phyloP scores from a whole-genome alignment of 306 rosid species.

The Rubus idaeus region DNA sequence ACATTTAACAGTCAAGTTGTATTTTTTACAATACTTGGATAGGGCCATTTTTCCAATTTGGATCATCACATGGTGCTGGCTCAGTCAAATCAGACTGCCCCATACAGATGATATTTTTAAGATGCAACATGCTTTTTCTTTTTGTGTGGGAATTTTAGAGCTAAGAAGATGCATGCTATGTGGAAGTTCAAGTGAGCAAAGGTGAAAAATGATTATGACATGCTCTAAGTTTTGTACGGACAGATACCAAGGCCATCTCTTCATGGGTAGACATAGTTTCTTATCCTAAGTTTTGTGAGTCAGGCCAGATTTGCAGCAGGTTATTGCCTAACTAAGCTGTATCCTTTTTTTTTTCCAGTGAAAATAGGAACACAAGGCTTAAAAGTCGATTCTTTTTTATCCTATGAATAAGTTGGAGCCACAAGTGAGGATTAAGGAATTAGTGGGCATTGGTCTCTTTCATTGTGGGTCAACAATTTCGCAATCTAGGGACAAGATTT shows the following conservation, averaged over 20 bases:
- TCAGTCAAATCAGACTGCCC: no score
- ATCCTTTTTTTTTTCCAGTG: background rate
- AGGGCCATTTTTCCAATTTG: background rate
- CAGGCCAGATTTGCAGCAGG: background rate
- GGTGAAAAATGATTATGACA: background rate
- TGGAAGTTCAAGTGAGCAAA: background rate
- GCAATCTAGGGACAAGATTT: no score
- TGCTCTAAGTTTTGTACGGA: background rate
- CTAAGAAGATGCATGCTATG: background rate
- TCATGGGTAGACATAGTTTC: background rate
- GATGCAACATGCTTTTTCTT: background rate
- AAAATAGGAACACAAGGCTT: background rate
- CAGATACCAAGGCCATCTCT: no score
- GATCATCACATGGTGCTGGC: background rate
- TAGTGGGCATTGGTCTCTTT: slow-evolving; percentile 13
- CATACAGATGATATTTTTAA: no score
- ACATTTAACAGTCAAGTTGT: no score
- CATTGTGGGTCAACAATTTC: slow-evolving; percentile 24
- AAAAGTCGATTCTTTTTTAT: background rate
- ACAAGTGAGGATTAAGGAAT: background rate
- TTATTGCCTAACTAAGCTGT: background rate
- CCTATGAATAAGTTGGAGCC: slow-evolving; percentile 8
- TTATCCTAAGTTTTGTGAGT: background rate
- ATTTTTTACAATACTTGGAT: background rate
- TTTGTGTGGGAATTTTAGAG: background rate